Evolutionary conservation across 73 alveolate species (phyloP).

Genomic region (Uronychia setigera): DNA sequence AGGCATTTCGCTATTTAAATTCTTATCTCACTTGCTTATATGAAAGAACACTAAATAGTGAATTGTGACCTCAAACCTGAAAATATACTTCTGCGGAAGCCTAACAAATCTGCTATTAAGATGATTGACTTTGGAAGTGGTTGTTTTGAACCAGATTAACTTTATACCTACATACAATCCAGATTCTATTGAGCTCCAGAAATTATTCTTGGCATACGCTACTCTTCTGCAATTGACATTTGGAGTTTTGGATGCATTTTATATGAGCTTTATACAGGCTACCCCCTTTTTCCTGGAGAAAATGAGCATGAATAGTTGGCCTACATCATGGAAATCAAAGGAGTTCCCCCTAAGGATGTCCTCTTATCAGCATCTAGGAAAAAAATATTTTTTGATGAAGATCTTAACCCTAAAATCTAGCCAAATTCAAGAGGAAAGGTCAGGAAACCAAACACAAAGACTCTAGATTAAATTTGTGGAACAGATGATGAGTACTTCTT

Average conservation of each 20-base stretch:
- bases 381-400: constrained; percentile 62
- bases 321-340: constrained; percentile 71
- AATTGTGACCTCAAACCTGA: constrained; percentile 84
- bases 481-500: constrained; percentile 58
- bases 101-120: constrained; percentile 75
- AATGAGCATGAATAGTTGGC: constrained; percentile 71
- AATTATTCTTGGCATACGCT: constrained; percentile 82
- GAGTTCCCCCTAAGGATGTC: constrained; percentile 61
- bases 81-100: constrained; percentile 76
- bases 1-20: constrained; percentile 61
- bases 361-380: constrained; percentile 51
- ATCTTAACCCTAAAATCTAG: constrained; percentile 48
- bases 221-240: constrained; percentile 81
- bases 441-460: constrained; percentile 60
- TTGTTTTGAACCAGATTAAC: constrained; percentile 70
- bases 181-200: constrained; percentile 89
- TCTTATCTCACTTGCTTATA: constrained; percentile 43
- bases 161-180: constrained; percentile 45
- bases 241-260: constrained; percentile 92
- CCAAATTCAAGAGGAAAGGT: constrained; percentile 50
- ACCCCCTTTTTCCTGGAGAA: constrained; percentile 80
- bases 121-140: constrained; percentile 91
- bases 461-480: constrained; percentile 46
- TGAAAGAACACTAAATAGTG: constrained; percentile 54
- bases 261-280: constrained; percentile 79